Percentiles rank a stretch among this genome's conserved stretches.
Conservation (phyloP, 768 basidiomycete genomes). For the Omphalotus guepiniiformis region DNA sequence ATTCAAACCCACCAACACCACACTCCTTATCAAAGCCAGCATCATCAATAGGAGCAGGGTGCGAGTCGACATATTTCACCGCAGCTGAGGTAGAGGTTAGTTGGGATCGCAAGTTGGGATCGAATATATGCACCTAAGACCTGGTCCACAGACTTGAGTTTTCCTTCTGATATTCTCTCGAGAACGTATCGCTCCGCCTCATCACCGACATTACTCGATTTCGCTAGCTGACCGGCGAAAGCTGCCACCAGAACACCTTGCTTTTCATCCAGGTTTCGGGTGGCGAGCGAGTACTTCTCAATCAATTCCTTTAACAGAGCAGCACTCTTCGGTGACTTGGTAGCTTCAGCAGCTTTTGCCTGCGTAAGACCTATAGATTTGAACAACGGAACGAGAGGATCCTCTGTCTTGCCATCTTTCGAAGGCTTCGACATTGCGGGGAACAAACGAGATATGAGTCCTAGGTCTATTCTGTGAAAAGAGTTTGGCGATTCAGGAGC, state of each 20-base stretch:
- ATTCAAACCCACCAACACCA: slow-evolving; percentile 71
- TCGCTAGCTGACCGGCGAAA: slow-evolving; percentile 58
- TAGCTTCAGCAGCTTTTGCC: slow-evolving; percentile 77
- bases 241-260: slow-evolving; percentile 66
- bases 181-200: slow-evolving; percentile 61
- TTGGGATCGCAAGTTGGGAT: not conserved
- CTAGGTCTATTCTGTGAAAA: too few species aligned
- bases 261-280: slow-evolving; percentile 64
- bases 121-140: slow-evolving; percentile 59
- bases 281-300: slow-evolving; percentile 44
- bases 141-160: slow-evolving; percentile 80
- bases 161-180: slow-evolving; percentile 63
- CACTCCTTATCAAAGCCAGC: slow-evolving; percentile 71
- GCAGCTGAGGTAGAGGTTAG: slow-evolving; percentile 47
- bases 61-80: slow-evolving; percentile 65
- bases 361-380: slow-evolving; percentile 72
- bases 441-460: too few species aligned
- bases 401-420: slow-evolving; percentile 17
- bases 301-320: slow-evolving; percentile 66
- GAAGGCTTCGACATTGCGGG: slow-evolving; percentile 16
- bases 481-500: too few species aligned
- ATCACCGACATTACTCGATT: slow-evolving; percentile 43
- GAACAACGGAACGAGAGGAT: slow-evolving; percentile 50
- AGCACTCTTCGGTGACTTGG: slow-evolving; percentile 77
- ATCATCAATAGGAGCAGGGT: slow-evolving; percentile 58